Evolutionary conservation across 306 rosid genomes (phyloP).

Genomic region (Begonia loranthoides): DNA sequence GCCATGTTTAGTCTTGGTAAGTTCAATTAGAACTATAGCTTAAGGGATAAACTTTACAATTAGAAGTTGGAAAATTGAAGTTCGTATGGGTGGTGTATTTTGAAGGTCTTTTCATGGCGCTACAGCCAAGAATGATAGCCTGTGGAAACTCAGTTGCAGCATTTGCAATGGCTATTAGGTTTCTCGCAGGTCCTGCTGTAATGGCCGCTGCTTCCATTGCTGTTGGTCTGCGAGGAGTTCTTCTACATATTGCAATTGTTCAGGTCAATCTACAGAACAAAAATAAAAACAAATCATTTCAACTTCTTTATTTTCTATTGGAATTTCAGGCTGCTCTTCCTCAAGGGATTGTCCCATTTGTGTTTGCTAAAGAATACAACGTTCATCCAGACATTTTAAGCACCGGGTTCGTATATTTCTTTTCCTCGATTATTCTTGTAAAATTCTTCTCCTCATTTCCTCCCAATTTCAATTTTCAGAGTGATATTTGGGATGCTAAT

Average conservation of each 20-base stretch:
- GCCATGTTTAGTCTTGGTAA: conserved; percentile 93
- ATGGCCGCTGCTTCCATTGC: conserved; percentile 64
- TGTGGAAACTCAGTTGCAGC: conserved; percentile 71
- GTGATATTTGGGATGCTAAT: not conserved
- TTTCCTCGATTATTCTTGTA: not conserved
- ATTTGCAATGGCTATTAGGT: conserved; percentile 69
- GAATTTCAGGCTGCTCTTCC: conserved; percentile 69
- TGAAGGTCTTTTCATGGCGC: conserved; percentile 81
- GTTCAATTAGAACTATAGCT: not conserved
- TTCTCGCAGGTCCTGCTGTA: conserved; percentile 64
- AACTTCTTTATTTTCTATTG: not conserved
- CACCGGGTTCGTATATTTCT: conserved; percentile 43
- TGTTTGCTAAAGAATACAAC: conserved; percentile 83
- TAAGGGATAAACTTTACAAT: not conserved
- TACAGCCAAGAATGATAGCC: conserved; percentile 69
- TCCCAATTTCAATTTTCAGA: not conserved
- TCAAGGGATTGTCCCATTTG: conserved; percentile 84
- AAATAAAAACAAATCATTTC: not conserved
- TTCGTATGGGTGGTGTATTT: not conserved
- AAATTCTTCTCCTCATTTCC: too few relatives aligned
- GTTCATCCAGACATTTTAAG: conserved; percentile 84
- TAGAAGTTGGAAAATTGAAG: not conserved
- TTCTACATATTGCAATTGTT: conserved; percentile 70
- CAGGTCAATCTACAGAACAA: conserved; percentile 28
- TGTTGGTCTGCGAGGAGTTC: conserved; percentile 59